Conservation (phyloP, 108 stramenopile species). For the Cyclotella cryptica region DNA sequence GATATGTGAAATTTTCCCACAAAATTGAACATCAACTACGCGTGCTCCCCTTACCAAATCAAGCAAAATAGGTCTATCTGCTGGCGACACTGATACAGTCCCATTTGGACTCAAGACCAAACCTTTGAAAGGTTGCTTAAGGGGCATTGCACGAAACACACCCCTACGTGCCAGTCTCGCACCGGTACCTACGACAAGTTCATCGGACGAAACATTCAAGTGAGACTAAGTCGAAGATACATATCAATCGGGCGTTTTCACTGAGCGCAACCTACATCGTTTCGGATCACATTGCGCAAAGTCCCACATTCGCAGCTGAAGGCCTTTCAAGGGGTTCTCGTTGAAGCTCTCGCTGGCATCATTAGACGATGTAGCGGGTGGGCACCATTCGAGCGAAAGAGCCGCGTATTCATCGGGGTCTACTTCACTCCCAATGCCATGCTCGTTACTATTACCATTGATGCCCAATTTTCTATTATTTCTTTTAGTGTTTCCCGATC, state of each 20-base stretch:
- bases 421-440: not conserved
- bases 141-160: conserved; percentile 75
- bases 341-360: not conserved
- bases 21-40: not conserved
- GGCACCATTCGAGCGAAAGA: not conserved
- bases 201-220: too few relatives aligned
- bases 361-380: conserved; percentile 5
- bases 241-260: too few relatives aligned
- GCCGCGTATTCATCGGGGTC: not conserved
- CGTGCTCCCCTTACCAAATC: conserved; percentile 20
- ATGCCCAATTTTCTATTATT: too few relatives aligned
- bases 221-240: too few relatives aligned
- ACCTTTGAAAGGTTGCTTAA: conserved; percentile 91
- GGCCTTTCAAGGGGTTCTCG: conserved; percentile 63
- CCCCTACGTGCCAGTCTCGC: conserved; percentile 87
- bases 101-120: conserved; percentile 95
- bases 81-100: conserved; percentile 87
- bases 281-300: conserved; percentile 99
- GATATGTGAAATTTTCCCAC: not conserved
- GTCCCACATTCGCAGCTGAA: conserved; percentile 95
- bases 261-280: conserved; percentile 59
- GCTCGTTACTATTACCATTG: too few relatives aligned
- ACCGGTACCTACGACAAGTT: conserved; percentile 60
- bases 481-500: too few relatives aligned
- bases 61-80: conserved; percentile 78